phyloP scores from a whole-genome alignment of 148 eudicot species.

The Vaccinium darrowii region DNA sequence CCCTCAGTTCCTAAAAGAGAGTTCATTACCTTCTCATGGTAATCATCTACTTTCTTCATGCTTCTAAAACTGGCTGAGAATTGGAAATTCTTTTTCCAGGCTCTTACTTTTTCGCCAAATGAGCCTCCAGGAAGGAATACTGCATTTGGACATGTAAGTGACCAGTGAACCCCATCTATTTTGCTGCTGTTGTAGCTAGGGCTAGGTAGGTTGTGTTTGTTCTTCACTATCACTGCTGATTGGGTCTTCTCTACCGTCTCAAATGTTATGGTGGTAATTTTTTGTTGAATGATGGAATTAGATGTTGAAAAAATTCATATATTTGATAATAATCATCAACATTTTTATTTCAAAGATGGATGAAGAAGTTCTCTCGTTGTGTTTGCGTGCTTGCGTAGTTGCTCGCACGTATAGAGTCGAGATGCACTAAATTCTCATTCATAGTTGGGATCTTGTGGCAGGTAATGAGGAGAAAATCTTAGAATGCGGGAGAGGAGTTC shows the following conservation, averaged over 20 bases:
- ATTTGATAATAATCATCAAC: neutral
- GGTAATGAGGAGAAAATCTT: neutral
- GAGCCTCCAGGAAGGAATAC: neutral
- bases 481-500: neutral
- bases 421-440: neutral
- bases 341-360: no score
- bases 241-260: neutral
- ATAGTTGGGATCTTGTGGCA: neutral
- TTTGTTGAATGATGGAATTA: neutral
- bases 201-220: neutral
- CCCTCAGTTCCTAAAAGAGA: neutral
- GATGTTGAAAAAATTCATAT: neutral
- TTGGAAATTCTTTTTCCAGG: neutral
- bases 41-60: neutral
- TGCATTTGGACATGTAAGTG: conserved; percentile 10
- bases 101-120: neutral
- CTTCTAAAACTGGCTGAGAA: neutral
- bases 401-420: neutral
- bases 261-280: neutral
- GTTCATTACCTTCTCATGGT: neutral
- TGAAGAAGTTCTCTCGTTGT: neutral
- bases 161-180: neutral
- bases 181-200: neutral
- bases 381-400: no score
- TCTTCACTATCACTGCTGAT: neutral